Percentiles rank a stretch among this genome's conserved stretches.
Evolutionary conservation across 306 rosid genomes (phyloP).

Genomic region (peach (Prunus persica)): DNA sequence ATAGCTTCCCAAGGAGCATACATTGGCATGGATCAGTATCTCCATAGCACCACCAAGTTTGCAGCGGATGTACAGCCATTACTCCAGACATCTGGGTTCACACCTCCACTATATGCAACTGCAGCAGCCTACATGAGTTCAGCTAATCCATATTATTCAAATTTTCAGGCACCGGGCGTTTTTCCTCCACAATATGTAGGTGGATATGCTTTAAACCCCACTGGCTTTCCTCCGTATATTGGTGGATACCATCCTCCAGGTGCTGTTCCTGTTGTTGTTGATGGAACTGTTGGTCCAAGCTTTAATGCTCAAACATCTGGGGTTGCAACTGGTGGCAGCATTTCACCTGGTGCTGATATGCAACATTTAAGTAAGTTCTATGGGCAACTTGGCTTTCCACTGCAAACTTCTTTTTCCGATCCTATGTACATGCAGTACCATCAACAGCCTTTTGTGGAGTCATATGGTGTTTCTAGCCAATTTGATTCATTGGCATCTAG

Average conservation of each 20-base stretch:
- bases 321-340: conserved; percentile 31
- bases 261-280: conserved; percentile 42
- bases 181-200: conserved; percentile 43
- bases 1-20: conserved; percentile 40
- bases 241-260: conserved; percentile 52
- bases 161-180: conserved; percentile 35
- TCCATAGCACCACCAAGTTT: conserved; percentile 39
- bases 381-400: conserved; percentile 44
- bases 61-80: conserved; percentile 45
- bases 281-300: conserved; percentile 38
- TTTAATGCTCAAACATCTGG: conserved; percentile 42
- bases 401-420: conserved; percentile 50
- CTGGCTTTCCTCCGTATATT: conserved; percentile 35
- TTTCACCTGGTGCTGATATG: conserved; percentile 35
- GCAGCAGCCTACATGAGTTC: conserved; percentile 50
- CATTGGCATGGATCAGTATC: conserved; percentile 40
- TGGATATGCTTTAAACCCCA: conserved; percentile 41
- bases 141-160: conserved; percentile 48
- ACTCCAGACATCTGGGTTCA: conserved; percentile 58
- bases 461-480: conserved; percentile 39
- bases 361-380: conserved; percentile 42
- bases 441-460: conserved; percentile 37
- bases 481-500: conserved; percentile 38
- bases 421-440: conserved; percentile 42
- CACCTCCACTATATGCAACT: conserved; percentile 56